Conservation (phyloP, 768 basidiomycete species). For the Termitomyces sp. region DNA sequence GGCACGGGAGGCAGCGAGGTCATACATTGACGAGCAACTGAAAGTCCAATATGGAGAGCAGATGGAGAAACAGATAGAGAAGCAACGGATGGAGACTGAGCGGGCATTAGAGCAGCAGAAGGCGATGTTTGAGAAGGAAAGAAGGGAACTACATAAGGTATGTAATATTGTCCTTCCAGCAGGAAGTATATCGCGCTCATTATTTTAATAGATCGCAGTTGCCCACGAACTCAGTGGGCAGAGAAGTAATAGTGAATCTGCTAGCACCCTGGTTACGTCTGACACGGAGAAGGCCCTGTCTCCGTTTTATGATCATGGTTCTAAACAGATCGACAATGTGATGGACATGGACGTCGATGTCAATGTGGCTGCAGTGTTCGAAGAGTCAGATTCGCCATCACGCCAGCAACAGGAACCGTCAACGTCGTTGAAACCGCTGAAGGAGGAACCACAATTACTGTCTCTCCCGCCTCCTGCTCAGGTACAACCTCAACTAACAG, state of each 20-base stretch:
- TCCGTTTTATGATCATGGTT: background rate
- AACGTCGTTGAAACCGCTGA: background rate
- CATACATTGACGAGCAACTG: constrained; percentile 12
- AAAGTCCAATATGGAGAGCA: constrained; percentile 13
- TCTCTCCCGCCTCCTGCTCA: background rate
- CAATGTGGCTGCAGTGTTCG: background rate
- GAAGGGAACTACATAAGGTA: constrained; percentile 12
- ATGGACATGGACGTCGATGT: background rate
- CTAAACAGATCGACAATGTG: background rate
- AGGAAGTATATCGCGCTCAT: background rate
- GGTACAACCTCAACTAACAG: background rate
- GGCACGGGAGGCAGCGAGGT: constrained; percentile 2
- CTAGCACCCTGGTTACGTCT: constrained; percentile 2
- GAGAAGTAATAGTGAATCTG: constrained; percentile 1
- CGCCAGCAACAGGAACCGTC: background rate
- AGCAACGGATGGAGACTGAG: constrained; percentile 6
- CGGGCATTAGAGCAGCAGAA: constrained; percentile 15
- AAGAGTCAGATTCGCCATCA: background rate
- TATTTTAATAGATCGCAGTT: background rate
- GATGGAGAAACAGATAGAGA: constrained; percentile 14
- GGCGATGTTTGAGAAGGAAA: constrained; percentile 10
- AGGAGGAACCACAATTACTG: background rate
- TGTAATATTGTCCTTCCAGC: background rate
- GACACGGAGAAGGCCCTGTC: constrained; percentile 2
- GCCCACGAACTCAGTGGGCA: constrained; percentile 1